phyloP scores from a whole-genome alignment of 2,329 filamentous ascomycete genomes.

The Cyclaneusma minus region DNA sequence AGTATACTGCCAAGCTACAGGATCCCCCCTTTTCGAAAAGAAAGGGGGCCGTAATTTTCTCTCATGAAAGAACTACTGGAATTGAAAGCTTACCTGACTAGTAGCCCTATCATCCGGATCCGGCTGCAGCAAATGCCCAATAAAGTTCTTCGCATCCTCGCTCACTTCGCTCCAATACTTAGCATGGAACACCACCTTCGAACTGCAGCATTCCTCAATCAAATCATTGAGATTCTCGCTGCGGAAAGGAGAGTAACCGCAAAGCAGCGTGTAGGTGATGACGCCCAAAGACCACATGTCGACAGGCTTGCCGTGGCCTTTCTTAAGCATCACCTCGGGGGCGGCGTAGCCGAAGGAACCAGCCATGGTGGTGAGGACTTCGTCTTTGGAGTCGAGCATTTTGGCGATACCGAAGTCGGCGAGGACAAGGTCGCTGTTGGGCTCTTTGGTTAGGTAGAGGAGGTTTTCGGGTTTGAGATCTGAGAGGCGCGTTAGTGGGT shows the following conservation, averaged over 20 bases:
- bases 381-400: conserved; percentile 81
- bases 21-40: background rate
- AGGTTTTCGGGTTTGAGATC: conserved; percentile 98
- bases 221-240: conserved; percentile 86
- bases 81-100: conserved; percentile 44
- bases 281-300: conserved; percentile 99
- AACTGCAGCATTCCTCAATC: conserved; percentile 82
- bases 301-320: conserved; percentile 92
- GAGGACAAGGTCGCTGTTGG: conserved; percentile 73
- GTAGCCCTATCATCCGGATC: conserved; percentile 62
- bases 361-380: conserved; percentile 94
- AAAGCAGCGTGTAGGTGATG: conserved; percentile 95
- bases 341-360: conserved; percentile 97
- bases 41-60: background rate
- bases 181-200: conserved; percentile 84
- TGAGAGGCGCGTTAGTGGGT: conserved; percentile 22
- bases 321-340: conserved; percentile 95
- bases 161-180: conserved; percentile 98
- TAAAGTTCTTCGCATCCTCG: conserved; percentile 89
- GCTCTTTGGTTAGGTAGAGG: conserved; percentile 69
- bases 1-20: background rate
- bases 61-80: conserved; percentile 1
- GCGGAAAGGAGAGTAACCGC: conserved; percentile 95
- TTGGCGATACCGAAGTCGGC: conserved; percentile 98
- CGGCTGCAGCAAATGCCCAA: conserved; percentile 64